Conservation (phyloP, 2,329 filamentous ascomycete species). For the Colletotrichum salicis region DNA sequence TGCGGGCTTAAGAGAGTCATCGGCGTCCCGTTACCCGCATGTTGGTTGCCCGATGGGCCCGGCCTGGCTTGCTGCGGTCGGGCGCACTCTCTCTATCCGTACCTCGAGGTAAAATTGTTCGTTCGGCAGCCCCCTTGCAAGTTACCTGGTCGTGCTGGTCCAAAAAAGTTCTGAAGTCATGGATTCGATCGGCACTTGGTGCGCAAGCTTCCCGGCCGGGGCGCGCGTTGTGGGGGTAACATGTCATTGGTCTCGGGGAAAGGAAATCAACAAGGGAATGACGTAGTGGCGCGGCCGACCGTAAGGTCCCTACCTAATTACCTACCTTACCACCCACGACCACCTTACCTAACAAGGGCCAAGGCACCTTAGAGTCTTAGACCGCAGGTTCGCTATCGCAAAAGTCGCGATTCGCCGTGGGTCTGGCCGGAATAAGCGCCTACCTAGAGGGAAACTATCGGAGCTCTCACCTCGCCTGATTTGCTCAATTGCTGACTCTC, state of each 20-base stretch:
- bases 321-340: too few relatives aligned
- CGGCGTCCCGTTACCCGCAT: slow-evolving; percentile 20
- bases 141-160: not conserved
- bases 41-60: slow-evolving; percentile 19
- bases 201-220: not conserved
- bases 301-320: not conserved
- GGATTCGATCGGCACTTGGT: slow-evolving; percentile 28
- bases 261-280: slow-evolving; percentile 1
- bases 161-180: slow-evolving; percentile 29
- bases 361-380: too few relatives aligned
- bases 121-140: not conserved
- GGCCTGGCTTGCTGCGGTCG: slow-evolving; percentile 8
- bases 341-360: too few relatives aligned
- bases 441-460: slow-evolving; percentile 14
- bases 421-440: slow-evolving; percentile 1
- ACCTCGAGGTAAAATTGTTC: not conserved
- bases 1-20: slow-evolving; percentile 26
- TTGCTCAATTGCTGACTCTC: not conserved
- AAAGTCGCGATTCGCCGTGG: not conserved
- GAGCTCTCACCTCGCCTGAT: not conserved
- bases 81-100: not conserved
- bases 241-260: slow-evolving; percentile 29
- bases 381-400: not conserved
- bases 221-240: slow-evolving; percentile 30
- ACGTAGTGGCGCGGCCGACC: slow-evolving; percentile 18